phyloP scores from a whole-genome alignment of 208 protist genomes.

The Angomonas deanei region DNA sequence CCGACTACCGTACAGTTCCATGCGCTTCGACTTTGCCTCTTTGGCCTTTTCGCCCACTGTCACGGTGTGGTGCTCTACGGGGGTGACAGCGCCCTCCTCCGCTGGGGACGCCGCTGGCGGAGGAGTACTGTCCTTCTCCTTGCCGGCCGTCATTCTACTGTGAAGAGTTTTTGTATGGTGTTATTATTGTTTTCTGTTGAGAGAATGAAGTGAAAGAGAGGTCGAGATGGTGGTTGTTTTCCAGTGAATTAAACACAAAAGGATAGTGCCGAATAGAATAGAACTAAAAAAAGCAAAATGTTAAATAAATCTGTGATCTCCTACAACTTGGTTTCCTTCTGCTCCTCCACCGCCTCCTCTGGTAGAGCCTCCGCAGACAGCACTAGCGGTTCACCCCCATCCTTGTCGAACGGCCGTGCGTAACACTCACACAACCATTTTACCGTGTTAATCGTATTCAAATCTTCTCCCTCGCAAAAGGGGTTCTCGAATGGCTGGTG shows the following conservation, averaged over 20 bases:
- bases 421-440: slow-evolving; percentile 31
- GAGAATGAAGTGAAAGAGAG: no score
- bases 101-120: background rate
- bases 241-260: no score
- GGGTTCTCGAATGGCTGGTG: slow-evolving; percentile 73
- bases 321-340: no score
- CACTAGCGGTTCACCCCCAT: background rate
- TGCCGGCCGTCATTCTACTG: background rate
- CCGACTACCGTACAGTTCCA: slow-evolving; percentile 74
- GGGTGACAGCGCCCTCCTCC: background rate
- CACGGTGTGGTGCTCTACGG: background rate
- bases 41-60: slow-evolving; percentile 11
- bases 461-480: slow-evolving; percentile 80
- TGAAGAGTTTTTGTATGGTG: background rate
- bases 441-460: slow-evolving; percentile 73
- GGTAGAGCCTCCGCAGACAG: background rate
- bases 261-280: no score
- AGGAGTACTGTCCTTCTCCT: background rate
- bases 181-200: background rate
- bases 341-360: background rate
- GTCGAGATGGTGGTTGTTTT: background rate
- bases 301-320: no score
- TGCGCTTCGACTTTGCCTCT: slow-evolving; percentile 27
- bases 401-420: background rate
- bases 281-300: no score